Evolutionary conservation across 108 stramenopile species (phyloP), one percentile per base, ranked within the genome.

Genomic region (Asterionellopsis glacialis): DNA sequence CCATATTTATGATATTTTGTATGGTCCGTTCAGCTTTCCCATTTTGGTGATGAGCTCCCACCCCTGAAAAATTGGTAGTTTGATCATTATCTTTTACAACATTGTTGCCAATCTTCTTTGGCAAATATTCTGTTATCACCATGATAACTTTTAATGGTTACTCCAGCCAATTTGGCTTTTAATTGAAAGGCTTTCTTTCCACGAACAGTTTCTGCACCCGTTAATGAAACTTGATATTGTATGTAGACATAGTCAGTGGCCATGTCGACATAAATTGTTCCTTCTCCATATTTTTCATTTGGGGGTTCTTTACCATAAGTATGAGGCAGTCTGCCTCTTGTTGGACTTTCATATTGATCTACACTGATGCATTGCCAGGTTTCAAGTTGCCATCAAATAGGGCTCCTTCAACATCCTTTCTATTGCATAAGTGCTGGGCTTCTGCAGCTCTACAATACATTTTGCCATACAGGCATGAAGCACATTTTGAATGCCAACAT

Each of bases 11-110:
- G 21, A 65, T 21, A 12, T 19, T 15, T 10, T 38, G n/a, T 13
- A 65, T 65, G 18, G 22, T 10, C 14, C 27, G 21, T 19, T 65
- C 64, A 26, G 54, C 64, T 27, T 21, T 33, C 12, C 64, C 64
- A 41, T 65, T 65, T 24, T 57, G 56, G 25, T 65, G 64, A n/a
- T n/a, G n/a, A n/a, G n/a, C n/a, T n/a, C n/a, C n/a, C n/a, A n/a
- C n/a, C n/a, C n/a, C n/a, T n/a, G n/a, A n/a, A n/a, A n/a, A n/a
- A n/a, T n/a, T n/a, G n/a, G n/a, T n/a, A n/a, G n/a, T n/a, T n/a
- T n/a, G n/a, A 26, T 57, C 24, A 15, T 9, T 28, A 9, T 57
- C 24, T 18, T 9, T n/a, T 39, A 18, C 56, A 42, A 13, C 19
- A 15, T 13, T 13, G 23, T 11, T 24, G 13, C 11, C 12, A 53